Evolutionary conservation across 2,329 filamentous ascomycete species (phyloP).

Genomic region (Xylaria digitata): DNA sequence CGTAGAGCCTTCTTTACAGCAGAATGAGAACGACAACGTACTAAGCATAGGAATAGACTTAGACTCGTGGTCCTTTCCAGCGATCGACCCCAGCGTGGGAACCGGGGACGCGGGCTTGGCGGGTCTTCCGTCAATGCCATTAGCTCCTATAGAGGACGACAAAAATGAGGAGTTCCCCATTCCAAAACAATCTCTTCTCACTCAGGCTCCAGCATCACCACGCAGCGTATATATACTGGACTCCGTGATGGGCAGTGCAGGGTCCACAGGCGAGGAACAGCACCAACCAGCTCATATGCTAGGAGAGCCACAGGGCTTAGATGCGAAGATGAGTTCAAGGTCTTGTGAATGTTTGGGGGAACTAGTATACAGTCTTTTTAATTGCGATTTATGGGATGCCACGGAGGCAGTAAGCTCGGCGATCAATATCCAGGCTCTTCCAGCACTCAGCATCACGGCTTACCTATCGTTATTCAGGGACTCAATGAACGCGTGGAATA

Average conservation of each 20-base stretch:
- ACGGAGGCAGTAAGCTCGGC: neutral
- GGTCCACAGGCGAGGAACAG: neutral
- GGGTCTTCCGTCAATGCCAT: neutral
- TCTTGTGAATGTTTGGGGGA: neutral
- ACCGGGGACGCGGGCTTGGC: neutral
- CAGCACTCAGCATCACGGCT: too few relatives aligned
- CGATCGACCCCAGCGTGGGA: neutral
- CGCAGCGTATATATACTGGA: neutral
- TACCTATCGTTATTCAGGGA: neutral
- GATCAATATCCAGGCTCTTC: neutral
- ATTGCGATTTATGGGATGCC: slow-evolving; percentile 1
- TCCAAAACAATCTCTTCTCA: neutral
- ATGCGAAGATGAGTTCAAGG: neutral
- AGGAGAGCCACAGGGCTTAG: neutral
- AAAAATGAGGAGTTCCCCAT: neutral
- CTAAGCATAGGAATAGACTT: neutral
- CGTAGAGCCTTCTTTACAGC: neutral
- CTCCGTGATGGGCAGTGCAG: too few relatives aligned
- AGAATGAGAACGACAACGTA: neutral
- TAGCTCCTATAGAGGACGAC: neutral
- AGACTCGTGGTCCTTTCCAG: neutral
- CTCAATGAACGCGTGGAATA: neutral
- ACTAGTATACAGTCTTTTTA: neutral
- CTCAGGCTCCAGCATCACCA: neutral
- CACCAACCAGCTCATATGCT: neutral